phyloP scores from a whole-genome alignment of 371 early-diverging fungal genomes.

The Mucor circinelloides region DNA sequence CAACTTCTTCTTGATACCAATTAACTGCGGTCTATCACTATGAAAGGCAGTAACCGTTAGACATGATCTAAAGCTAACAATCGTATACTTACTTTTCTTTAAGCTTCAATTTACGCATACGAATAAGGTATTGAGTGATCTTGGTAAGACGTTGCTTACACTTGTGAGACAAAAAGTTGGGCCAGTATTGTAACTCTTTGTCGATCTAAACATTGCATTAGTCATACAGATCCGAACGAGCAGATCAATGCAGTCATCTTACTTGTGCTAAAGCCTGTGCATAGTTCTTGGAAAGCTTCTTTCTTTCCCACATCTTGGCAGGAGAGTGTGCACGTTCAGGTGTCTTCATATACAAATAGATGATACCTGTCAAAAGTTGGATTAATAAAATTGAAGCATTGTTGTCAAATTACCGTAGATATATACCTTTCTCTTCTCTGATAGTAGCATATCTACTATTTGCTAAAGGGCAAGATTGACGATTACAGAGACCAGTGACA shows the following conservation, averaged over 20 bases:
- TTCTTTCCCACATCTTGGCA: slow-evolving; percentile 94
- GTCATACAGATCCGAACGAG: background rate
- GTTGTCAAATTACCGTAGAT: background rate
- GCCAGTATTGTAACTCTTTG: slow-evolving; percentile 93
- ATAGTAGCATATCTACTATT: slow-evolving; percentile 99
- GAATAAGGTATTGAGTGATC: slow-evolving; percentile 95
- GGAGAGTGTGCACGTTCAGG: slow-evolving; percentile 98
- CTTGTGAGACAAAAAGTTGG: slow-evolving; percentile 90
- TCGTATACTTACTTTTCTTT: slow-evolving; percentile 70
- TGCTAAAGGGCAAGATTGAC: slow-evolving; percentile 97
- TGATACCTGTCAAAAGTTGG: slow-evolving; percentile 50
- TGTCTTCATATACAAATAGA: slow-evolving; percentile 96
- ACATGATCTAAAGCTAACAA: background rate
- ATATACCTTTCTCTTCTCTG: slow-evolving; percentile 84
- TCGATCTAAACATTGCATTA: slow-evolving; percentile 73
- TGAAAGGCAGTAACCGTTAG: background rate
- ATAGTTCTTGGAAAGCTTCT: slow-evolving; percentile 93
- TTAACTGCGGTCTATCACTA: slow-evolving; percentile 72
- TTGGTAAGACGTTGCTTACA: slow-evolving; percentile 99
- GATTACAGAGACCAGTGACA: slow-evolving; percentile 97
- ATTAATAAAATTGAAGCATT: background rate
- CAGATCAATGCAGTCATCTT: background rate
- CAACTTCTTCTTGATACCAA: slow-evolving; percentile 92
- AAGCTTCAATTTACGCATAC: slow-evolving; percentile 90
- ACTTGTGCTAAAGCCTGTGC: slow-evolving; percentile 88